A percentile compares a stretch with the other conserved stretches of the same genome.
These are phyloP conservation scores for Metschnikowia matae DNA, from an alignment of 805 yeast genomes.

Conservation along the genomic window DNA sequence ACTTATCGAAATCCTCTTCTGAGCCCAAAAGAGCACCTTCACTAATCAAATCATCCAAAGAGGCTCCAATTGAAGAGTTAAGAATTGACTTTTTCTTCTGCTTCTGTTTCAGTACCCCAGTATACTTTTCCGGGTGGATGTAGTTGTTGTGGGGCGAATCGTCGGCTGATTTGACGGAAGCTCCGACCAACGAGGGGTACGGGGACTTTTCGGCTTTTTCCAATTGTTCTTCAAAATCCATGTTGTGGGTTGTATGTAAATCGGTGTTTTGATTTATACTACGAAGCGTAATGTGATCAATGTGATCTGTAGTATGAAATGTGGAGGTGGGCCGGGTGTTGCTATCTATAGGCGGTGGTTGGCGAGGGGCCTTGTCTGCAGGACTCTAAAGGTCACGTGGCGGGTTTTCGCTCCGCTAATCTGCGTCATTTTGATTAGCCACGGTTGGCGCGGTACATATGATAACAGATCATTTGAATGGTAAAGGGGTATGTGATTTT, in stretches of 20 bases:
- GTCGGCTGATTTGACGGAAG: constrained; percentile 47
- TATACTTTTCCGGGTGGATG: constrained; percentile 42
- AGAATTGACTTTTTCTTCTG: constrained; percentile 15
- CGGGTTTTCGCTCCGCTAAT: not conserved
- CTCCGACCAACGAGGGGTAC: constrained; percentile 52
- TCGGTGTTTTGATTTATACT: not conserved
- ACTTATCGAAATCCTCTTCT: constrained; percentile 50
- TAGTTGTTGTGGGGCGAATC: constrained; percentile 43
- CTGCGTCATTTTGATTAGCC: constrained; percentile 2
- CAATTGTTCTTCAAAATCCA: constrained; percentile 34
- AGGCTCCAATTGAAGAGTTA: constrained; percentile 43
- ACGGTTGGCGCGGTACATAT: not conserved
- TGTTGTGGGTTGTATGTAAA: not conserved
- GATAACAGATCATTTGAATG: too few species aligned
- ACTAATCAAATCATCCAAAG: constrained; percentile 47
- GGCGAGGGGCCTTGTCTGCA: constrained; percentile 5
- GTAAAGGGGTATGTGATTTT: too few species aligned
- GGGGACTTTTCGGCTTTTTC: constrained; percentile 47
- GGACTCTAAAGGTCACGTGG: not conserved
- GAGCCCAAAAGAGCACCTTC: constrained; percentile 45
- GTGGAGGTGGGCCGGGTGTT: not conserved
- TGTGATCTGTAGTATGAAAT: not conserved
- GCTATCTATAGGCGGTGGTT: constrained; percentile 1
- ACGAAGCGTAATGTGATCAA: not conserved
- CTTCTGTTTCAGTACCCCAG: constrained; percentile 20